phyloP scores from a whole-genome alignment of 176 grass and related monocot genomes.

The Pharus latifolius region DNA sequence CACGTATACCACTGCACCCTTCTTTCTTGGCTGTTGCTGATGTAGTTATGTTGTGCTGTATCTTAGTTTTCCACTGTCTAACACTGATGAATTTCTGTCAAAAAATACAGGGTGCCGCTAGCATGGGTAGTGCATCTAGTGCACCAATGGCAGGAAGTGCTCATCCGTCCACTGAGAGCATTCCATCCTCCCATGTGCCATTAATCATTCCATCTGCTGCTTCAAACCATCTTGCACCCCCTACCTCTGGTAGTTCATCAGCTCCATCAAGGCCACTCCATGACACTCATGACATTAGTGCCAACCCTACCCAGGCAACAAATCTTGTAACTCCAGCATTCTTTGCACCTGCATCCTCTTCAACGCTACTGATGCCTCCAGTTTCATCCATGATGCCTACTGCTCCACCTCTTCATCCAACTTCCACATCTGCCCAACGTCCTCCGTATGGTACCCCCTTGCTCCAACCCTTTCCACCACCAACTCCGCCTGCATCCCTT shows the following conservation, averaged over 20 bases:
- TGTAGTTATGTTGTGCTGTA: neutral
- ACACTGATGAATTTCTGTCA: neutral
- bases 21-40: neutral
- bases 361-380: conserved; percentile 22
- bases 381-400: conserved; percentile 30
- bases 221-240: conserved; percentile 27
- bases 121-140: conserved; percentile 29
- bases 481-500: conserved; percentile 48
- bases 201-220: conserved; percentile 16
- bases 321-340: conserved; percentile 70
- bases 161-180: conserved; percentile 2
- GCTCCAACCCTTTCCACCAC: conserved; percentile 67
- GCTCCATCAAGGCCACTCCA: conserved; percentile 34
- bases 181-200: conserved; percentile 30
- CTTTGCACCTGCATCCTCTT: conserved; percentile 43
- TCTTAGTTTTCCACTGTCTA: neutral
- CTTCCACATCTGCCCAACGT: conserved; percentile 20
- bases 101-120: conserved; percentile 39
- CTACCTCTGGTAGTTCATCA: conserved; percentile 34
- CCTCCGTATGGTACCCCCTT: conserved; percentile 45
- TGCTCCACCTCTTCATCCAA: conserved; percentile 27
- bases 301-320: conserved; percentile 11
- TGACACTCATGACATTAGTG: conserved; percentile 15
- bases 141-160: conserved; percentile 24
- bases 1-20: neutral